Evolutionary conservation across 805 yeast species (phyloP).

Genomic region (Pichia scutulata): DNA sequence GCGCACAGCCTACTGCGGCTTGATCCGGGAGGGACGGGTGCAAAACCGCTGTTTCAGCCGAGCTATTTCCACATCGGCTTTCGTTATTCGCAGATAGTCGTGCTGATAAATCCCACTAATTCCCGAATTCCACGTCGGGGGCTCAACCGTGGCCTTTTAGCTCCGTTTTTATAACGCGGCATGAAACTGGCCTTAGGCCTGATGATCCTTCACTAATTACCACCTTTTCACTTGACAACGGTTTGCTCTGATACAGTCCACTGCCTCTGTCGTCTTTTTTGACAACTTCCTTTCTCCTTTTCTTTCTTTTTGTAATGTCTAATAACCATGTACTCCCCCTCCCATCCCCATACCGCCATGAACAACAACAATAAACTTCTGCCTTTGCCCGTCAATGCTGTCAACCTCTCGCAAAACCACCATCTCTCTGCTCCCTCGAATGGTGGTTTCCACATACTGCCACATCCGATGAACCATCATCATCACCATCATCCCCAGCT

Average conservation of each 20-base stretch:
- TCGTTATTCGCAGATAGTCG: too few relatives aligned
- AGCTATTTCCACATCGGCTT: neutral
- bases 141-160: neutral
- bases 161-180: neutral
- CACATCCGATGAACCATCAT: neutral
- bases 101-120: too few relatives aligned
- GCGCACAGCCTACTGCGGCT: neutral
- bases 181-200: too few relatives aligned
- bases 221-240: neutral
- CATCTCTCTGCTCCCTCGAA: neutral
- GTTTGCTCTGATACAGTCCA: too few relatives aligned
- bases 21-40: neutral
- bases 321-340: too few relatives aligned
- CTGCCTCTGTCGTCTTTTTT: neutral
- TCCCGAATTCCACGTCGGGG: neutral
- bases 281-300: too few relatives aligned
- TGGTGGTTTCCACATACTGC: neutral
- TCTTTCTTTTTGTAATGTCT: neutral
- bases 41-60: neutral
- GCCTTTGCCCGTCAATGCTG: neutral
- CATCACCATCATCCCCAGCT: neutral
- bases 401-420: neutral
- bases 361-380: neutral
- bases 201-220: too few relatives aligned
- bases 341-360: neutral